phyloP scores from a whole-genome alignment of 495 filamentous ascomycete genomes.

The Aspergillus sclerotiicarbonarius region DNA sequence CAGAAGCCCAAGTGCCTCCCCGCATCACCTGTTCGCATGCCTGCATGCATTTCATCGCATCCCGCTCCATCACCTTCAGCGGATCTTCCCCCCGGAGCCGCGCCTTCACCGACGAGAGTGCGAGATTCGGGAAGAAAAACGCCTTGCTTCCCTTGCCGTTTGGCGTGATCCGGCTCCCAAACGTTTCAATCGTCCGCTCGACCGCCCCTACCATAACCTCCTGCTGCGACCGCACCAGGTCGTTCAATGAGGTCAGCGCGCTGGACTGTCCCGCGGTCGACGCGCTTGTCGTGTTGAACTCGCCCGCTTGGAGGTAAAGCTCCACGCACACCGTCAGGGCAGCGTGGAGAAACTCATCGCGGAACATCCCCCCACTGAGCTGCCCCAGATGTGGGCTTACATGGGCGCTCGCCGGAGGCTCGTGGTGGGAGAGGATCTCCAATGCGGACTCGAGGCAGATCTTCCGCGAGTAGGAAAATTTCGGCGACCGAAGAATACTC shows the following conservation, averaged over 20 bases:
- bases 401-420: slow-evolving; percentile 21
- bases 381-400: slow-evolving; percentile 33
- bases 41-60: slow-evolving; percentile 24
- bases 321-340: slow-evolving; percentile 39
- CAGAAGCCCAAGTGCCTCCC: slow-evolving; percentile 26
- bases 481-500: slow-evolving; percentile 45
- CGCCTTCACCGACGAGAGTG: slow-evolving; percentile 34
- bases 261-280: slow-evolving; percentile 8
- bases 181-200: slow-evolving; percentile 32
- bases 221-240: slow-evolving; percentile 39
- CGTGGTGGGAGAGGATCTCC: slow-evolving; percentile 47
- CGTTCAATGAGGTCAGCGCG: slow-evolving; percentile 26
- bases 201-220: slow-evolving; percentile 36
- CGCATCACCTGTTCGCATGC: slow-evolving; percentile 26
- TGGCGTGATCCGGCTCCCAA: slow-evolving; percentile 28
- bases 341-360: slow-evolving; percentile 40
- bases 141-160: slow-evolving; percentile 36
- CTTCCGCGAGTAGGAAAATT: slow-evolving; percentile 58
- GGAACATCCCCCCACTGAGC: slow-evolving; percentile 37
- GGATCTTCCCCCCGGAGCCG: slow-evolving; percentile 39
- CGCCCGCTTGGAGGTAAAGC: slow-evolving; percentile 33
- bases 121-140: slow-evolving; percentile 35
- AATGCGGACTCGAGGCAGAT: slow-evolving; percentile 50
- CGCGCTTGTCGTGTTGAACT: slow-evolving; percentile 15
- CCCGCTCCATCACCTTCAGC: slow-evolving; percentile 24